A percentile compares a stretch with the other conserved stretches of the same genome.
Evolutionary conservation across 192 early-diverging fungal genomes (phyloP).

Genomic region (Podochytrium sp.): DNA sequence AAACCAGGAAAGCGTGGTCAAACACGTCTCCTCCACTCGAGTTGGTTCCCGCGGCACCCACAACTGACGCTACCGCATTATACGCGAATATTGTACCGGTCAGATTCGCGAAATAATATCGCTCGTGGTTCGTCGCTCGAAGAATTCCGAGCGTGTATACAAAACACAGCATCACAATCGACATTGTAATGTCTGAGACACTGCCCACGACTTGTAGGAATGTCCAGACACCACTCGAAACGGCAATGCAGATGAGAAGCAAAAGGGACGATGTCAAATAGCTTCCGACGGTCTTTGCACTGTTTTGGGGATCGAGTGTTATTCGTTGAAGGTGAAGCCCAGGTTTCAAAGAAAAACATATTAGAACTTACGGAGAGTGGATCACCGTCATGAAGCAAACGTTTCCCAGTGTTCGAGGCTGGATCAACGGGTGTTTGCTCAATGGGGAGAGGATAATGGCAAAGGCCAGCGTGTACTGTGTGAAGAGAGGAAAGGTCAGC

Average conservation of each 20-base stretch:
- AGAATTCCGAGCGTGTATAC: conserved; percentile 17
- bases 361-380: conserved; percentile 26
- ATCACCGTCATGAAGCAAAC: conserved; percentile 15
- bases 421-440: background rate
- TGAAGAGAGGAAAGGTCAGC: background rate
- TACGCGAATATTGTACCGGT: background rate
- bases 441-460: conserved; percentile 20
- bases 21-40: background rate
- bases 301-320: background rate
- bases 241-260: background rate
- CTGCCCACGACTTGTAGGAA: conserved; percentile 3
- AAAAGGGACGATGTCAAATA: conserved; percentile 11
- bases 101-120: conserved; percentile 12
- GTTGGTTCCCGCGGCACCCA: conserved; percentile 13
- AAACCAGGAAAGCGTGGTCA: conserved; percentile 1
- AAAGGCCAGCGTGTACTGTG: conserved; percentile 7
- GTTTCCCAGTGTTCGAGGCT: conserved; percentile 17
- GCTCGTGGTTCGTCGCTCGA: background rate
- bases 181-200: background rate
- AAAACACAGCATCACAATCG: background rate
- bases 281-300: conserved; percentile 24
- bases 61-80: conserved; percentile 4
- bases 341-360: too few species aligned
- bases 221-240: background rate
- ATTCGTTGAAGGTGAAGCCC: background rate